Percentiles rank a stretch among this genome's conserved stretches.
Evolutionary conservation across 495 filamentous ascomycete species (phyloP).

Genomic region (Ascobolus immersus): DNA sequence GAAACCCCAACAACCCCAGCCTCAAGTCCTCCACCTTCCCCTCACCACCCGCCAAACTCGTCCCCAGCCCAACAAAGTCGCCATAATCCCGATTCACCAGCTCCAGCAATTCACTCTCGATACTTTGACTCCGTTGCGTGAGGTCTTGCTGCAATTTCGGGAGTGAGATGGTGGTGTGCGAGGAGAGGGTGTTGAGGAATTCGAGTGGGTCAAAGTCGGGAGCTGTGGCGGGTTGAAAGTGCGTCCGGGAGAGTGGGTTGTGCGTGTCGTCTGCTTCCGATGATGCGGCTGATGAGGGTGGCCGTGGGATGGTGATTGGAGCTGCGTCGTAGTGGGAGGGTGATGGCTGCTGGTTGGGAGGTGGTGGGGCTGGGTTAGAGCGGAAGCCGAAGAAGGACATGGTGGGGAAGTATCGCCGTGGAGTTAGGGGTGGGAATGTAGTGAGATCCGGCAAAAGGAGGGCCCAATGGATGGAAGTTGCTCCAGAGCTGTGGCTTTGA

Average conservation of each 20-base stretch:
- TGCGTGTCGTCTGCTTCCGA: no score
- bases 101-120: constrained; percentile 67
- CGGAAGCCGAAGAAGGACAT: constrained; percentile 1
- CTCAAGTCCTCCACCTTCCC: constrained; percentile 78
- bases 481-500: no score
- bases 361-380: background rate
- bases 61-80: constrained; percentile 64
- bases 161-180: constrained; percentile 64
- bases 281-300: no score
- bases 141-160: constrained; percentile 79
- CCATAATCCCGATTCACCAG: constrained; percentile 84
- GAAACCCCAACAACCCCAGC: constrained; percentile 63
- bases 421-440: no score
- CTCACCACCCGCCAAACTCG: constrained; percentile 60
- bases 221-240: constrained; percentile 8
- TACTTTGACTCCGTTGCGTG: constrained; percentile 41
- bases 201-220: constrained; percentile 49
- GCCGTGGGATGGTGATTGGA: constrained; percentile 12
- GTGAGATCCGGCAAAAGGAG: no score
- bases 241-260: constrained; percentile 9
- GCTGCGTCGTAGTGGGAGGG: constrained; percentile 1
- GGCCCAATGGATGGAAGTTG: no score
- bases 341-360: background rate
- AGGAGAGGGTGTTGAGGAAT: constrained; percentile 64
- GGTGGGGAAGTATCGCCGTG: no score